Base-by-base conservation (phyloP, 2,329 filamentous ascomycete genomes). In the Akanthomyces uredinophilus region DNA sequence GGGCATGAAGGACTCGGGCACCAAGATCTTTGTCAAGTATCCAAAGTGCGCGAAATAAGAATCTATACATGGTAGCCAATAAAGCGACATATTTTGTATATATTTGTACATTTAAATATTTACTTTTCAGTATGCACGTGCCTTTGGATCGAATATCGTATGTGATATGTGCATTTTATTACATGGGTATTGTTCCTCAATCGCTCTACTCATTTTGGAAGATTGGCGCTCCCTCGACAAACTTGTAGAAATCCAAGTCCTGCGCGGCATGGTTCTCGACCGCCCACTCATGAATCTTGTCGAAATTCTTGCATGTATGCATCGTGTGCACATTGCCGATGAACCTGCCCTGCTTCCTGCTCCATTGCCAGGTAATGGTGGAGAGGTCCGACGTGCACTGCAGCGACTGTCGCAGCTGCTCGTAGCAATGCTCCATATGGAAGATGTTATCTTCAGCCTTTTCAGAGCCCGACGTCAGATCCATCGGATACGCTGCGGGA, bases 311-410 rank as follows among this genome's bases (percentile, higher is more conserved):
- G 72, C 82, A 84, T 18, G 78, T 79, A 67, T 83, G 81, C 61
- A 76, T 75, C 29, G 80, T 79, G 66, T 77, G 77, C 61, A 83
- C 79, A 70, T 83, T 77, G 4, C 81, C 81, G 79, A 81, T 82
- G 66, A 79, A 78, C 62, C 79, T 75, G 64, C 75, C 72, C 62
- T 75, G 68, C 65, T 79, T 76, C 0, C 76, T 75, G 63, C 75
- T 78, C 68, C 72, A 73, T 65, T 80, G 75, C 71, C 83, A 83
- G 14, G 80, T 83, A 65, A 83, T 82, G 29, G 84, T 76, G 54
- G 80, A 78, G 64, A 84, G 72, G 65, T 84, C 82, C 44, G 77
- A 76, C 65, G 82, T 78, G 70, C 81, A 84, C 75, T 83, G 80
- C 54, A 83, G 73, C 57, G 81, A 81, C 68, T 81, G 74, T 14